Conservation (phyloP, 495 filamentous ascomycete species). For the Geoglossum glabrum region DNA sequence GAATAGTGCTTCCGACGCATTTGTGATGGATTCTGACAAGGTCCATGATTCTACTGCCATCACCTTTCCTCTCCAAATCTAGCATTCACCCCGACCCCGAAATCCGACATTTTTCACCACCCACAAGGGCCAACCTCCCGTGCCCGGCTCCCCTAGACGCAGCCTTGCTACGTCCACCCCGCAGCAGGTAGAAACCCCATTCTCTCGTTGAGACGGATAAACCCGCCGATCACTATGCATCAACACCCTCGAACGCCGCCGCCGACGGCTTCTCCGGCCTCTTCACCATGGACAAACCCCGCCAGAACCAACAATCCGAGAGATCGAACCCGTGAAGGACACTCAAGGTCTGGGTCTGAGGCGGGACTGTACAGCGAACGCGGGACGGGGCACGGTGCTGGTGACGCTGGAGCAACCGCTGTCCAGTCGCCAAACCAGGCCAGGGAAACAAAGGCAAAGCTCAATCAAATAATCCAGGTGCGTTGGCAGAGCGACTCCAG, state of each 20-base stretch:
- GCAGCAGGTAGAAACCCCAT: not conserved
- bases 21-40: slow-evolving; percentile 2
- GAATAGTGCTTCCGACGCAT: not conserved
- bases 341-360: slow-evolving; percentile 10
- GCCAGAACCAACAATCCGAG: slow-evolving; percentile 50
- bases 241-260: slow-evolving; percentile 59
- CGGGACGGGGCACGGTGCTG: slow-evolving; percentile 21
- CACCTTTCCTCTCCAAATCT: not conserved
- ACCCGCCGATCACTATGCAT: slow-evolving; percentile 38
- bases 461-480: slow-evolving; percentile 86
- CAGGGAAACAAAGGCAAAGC: slow-evolving; percentile 46
- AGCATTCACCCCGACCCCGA: not conserved
- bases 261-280: slow-evolving; percentile 41
- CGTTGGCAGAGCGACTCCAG: slow-evolving; percentile 8
- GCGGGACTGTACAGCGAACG: slow-evolving; percentile 19
- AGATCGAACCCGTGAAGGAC: slow-evolving; percentile 33
- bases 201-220: not conserved
- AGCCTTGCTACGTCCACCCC: not conserved
- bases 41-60: not conserved
- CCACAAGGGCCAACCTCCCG: not conserved
- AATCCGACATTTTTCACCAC: not conserved
- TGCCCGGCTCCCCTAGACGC: not conserved
- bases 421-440: slow-evolving; percentile 18
- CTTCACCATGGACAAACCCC: slow-evolving; percentile 43
- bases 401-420: slow-evolving; percentile 23